Evolutionary conservation across 2,329 filamentous ascomycete genomes (phyloP).

Genomic region (Mycosphaerella sp.): DNA sequence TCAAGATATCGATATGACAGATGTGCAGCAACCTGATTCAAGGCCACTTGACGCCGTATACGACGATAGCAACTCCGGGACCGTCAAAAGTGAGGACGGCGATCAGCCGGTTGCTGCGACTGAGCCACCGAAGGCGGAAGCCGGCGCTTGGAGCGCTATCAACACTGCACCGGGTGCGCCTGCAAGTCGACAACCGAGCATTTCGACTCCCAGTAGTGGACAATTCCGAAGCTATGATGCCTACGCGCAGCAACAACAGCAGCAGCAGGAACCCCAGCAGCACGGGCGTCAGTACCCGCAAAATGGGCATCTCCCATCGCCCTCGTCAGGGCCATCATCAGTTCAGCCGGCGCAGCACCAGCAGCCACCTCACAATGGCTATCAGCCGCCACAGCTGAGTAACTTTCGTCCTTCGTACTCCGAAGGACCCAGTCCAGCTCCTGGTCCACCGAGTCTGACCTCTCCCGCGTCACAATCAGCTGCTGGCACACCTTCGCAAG

Average conservation of each 20-base stretch:
- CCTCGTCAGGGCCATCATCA: constrained; percentile 5
- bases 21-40: constrained; percentile 21
- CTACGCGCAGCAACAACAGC: constrained; percentile 20
- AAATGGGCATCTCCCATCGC: constrained; percentile 5
- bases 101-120: constrained; percentile 17
- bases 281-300: neutral
- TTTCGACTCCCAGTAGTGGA: constrained; percentile 22
- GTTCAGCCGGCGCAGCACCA: constrained; percentile 4
- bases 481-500: constrained; percentile 22
- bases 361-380: constrained; percentile 1
- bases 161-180: constrained; percentile 29
- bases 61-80: constrained; percentile 28
- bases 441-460: constrained; percentile 22
- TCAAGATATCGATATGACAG: constrained; percentile 35
- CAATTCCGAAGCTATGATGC: constrained; percentile 29
- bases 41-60: constrained; percentile 25
- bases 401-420: constrained; percentile 27
- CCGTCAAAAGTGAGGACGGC: constrained; percentile 33
- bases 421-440: constrained; percentile 16
- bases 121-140: constrained; percentile 22
- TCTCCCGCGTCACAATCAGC: constrained; percentile 26
- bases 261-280: neutral
- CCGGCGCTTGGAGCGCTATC: constrained; percentile 38
- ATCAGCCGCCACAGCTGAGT: constrained; percentile 18
- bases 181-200: constrained; percentile 21